These are phyloP conservation scores for Dothistroma septosporum DNA, from an alignment of 2,329 filamentous ascomycete genomes.

Conservation along the genomic window DNA sequence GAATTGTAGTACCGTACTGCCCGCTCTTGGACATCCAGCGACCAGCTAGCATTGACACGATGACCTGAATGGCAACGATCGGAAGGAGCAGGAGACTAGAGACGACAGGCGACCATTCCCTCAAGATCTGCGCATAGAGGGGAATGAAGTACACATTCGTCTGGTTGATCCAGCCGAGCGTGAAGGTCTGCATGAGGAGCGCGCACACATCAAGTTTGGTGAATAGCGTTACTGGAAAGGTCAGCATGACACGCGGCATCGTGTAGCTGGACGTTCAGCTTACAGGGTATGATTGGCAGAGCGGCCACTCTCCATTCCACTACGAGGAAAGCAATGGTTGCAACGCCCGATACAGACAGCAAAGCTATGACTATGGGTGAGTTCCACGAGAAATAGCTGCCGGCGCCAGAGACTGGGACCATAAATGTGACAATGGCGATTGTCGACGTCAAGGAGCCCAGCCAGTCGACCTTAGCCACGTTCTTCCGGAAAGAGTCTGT, in stretches of 20 bases:
- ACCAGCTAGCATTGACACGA: constrained; percentile 49
- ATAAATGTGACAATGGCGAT: constrained; percentile 57
- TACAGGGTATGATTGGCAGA: constrained; percentile 58
- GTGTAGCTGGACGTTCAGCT: no score
- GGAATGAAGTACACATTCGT: constrained; percentile 59
- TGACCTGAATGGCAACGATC: constrained; percentile 47
- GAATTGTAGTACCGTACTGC: constrained; percentile 57
- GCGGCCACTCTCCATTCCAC: constrained; percentile 54
- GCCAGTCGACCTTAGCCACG: constrained; percentile 56
- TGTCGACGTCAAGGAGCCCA: constrained; percentile 53
- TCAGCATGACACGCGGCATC: no score
- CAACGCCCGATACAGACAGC: constrained; percentile 49
- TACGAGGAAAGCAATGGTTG: constrained; percentile 46
- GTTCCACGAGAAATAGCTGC: constrained; percentile 47
- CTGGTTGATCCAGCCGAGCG: constrained; percentile 59
- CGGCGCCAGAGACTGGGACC: constrained; percentile 59
- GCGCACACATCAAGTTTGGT: constrained; percentile 50
- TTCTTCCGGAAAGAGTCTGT: constrained; percentile 48
- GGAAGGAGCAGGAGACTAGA: constrained; percentile 53
- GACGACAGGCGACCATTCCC: constrained; percentile 41
- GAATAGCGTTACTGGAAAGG: constrained; percentile 56
- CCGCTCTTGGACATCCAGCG: constrained; percentile 56
- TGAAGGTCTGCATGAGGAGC: constrained; percentile 56
- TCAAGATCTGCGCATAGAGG: constrained; percentile 59
- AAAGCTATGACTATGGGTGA: constrained; percentile 58